A percentile compares a stretch with the other conserved stretches of the same genome.
Conservation (phyloP, 2,329 filamentous ascomycete species). For the Eutypa lata region DNA sequence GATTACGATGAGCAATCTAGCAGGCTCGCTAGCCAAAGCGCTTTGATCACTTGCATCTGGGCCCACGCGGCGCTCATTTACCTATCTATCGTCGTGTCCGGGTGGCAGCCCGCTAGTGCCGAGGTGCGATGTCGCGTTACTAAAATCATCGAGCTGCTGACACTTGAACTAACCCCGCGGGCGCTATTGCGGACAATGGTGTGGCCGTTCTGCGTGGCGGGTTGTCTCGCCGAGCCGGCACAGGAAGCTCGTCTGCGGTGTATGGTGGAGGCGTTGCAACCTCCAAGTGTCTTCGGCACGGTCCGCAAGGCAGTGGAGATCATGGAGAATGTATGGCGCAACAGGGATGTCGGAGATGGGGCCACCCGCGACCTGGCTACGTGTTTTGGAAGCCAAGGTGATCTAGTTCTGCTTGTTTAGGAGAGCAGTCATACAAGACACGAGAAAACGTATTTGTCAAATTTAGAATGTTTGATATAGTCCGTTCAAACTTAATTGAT, state of each 20-base stretch:
- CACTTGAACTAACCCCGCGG: constrained; percentile 26
- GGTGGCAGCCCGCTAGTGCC: constrained; percentile 46
- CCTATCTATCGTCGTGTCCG: constrained; percentile 45
- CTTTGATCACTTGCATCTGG: constrained; percentile 39
- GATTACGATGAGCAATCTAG: too few species aligned
- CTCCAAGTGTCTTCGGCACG: constrained; percentile 39
- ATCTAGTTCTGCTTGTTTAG: constrained; percentile 26
- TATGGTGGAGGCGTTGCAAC: constrained; percentile 38
- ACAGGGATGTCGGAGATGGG: constrained; percentile 4
- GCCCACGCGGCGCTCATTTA: constrained; percentile 46
- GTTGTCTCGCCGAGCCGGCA: constrained; percentile 33
- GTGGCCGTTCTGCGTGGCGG: constrained; percentile 35
- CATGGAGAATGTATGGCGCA: constrained; percentile 33
- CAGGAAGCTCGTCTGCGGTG: constrained; percentile 41
- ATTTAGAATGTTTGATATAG: neutral
- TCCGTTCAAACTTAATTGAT: too few species aligned
- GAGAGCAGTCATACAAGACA: neutral
- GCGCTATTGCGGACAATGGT: constrained; percentile 28
- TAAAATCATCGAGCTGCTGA: constrained; percentile 32
- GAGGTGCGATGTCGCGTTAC: constrained; percentile 35
- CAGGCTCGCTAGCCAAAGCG: constrained; percentile 4
- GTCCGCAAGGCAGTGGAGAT: constrained; percentile 33
- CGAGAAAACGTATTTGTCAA: too few species aligned
- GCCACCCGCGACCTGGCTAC: constrained; percentile 22
- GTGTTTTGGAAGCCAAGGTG: constrained; percentile 25